A percentile compares a stretch with the other conserved stretches of the same genome.
Conservation (phyloP, 495 filamentous ascomycete species). For the Baudoinia panamericana region DNA sequence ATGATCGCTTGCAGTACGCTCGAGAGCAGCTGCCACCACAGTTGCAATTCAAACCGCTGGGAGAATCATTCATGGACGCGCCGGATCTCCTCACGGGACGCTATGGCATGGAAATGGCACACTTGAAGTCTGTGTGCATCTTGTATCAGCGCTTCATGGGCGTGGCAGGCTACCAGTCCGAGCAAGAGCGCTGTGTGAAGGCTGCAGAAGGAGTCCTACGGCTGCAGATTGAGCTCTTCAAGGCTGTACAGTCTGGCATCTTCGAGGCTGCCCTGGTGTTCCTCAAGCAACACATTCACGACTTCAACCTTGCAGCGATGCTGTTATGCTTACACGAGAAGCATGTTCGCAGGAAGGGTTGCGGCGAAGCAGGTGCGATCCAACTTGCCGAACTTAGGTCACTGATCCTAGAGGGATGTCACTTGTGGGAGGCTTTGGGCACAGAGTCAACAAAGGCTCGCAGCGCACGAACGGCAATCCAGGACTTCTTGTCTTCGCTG, state of each 20-base stretch:
- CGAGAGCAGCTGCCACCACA: slow-evolving; percentile 4
- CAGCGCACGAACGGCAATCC: too few species aligned
- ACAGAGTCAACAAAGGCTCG: too few species aligned
- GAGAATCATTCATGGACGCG: slow-evolving; percentile 6
- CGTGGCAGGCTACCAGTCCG: not conserved
- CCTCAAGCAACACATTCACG: slow-evolving; percentile 4
- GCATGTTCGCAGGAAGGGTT: too few species aligned
- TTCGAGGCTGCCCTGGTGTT: not conserved
- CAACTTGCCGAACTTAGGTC: too few species aligned
- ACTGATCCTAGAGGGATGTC: too few species aligned
- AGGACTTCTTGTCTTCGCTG: too few species aligned
- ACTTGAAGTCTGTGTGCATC: slow-evolving; percentile 6
- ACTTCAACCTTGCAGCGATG: slow-evolving; percentile 15
- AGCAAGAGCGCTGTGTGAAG: slow-evolving; percentile 1
- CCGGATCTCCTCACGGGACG: slow-evolving; percentile 1
- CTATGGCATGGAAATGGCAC: slow-evolving; percentile 2
- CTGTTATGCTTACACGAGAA: slow-evolving; percentile 4
- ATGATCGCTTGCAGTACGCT: not conserved
- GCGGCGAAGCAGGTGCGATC: too few species aligned
- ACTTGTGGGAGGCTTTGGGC: too few species aligned
- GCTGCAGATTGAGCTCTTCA: slow-evolving; percentile 1
- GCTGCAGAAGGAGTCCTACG: slow-evolving; percentile 4
- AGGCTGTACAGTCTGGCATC: not conserved
- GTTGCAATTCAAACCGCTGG: slow-evolving; percentile 2
- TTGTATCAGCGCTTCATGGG: slow-evolving; percentile 7